These are phyloP conservation scores for Micractinium sp. DNA, from an alignment of 139 green algal genomes.

Conservation along the genomic window DNA sequence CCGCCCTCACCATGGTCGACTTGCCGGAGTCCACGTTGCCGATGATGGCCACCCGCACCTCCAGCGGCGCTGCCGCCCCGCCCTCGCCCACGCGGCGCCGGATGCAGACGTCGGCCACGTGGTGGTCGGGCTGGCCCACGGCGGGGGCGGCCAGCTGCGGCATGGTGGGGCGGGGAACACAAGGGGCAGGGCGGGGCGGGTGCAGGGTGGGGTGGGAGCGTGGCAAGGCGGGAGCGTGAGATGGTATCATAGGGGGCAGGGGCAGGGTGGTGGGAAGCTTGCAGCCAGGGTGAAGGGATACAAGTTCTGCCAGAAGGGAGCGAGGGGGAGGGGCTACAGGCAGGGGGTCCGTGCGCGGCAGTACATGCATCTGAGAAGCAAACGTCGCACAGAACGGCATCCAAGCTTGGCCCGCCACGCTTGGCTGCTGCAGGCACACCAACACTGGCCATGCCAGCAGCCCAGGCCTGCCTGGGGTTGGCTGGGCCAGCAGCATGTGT, in stretches of 20 bases:
- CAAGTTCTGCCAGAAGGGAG: no score
- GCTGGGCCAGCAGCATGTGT: no score
- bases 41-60: constrained; percentile 87
- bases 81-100: constrained; percentile 47
- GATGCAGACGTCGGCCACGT: constrained; percentile 69
- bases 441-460: background rate
- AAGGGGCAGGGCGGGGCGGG: background rate
- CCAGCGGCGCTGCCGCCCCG: constrained; percentile 45
- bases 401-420: background rate
- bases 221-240: no score
- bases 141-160: background rate
- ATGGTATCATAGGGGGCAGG: no score
- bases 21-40: constrained; percentile 95
- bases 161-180: background rate
- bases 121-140: background rate
- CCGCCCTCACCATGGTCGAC: constrained; percentile 77
- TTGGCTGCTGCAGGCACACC: background rate
- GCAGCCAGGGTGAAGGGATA: no score
- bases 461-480: background rate
- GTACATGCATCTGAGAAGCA: background rate
- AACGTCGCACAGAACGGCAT: background rate
- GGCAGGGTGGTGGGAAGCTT: background rate
- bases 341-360: no score
- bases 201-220: background rate
- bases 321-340: no score